Conservation (phyloP, 1,139 yeast species). For the Kodamaea ohmeri region DNA sequence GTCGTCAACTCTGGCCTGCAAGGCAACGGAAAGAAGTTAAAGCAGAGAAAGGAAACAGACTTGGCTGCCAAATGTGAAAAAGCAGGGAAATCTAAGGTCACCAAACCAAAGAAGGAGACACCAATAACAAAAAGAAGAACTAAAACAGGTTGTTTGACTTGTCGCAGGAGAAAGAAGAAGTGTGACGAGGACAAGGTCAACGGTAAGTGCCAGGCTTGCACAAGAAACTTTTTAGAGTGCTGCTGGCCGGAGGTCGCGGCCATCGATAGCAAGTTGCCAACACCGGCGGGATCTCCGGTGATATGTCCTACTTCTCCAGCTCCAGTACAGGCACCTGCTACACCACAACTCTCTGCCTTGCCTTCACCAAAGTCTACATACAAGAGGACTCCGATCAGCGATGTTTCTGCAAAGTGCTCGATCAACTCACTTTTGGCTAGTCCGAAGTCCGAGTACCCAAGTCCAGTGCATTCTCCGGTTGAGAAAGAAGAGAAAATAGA, state of each 20-base stretch:
- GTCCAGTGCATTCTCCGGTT: conserved; percentile 23
- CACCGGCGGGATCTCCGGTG: conserved; percentile 10
- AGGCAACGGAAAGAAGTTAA: conserved; percentile 14
- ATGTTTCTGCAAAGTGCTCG: conserved; percentile 15
- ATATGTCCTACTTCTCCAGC: conserved; percentile 11
- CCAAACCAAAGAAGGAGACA: conserved; percentile 10
- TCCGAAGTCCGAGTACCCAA: conserved; percentile 17
- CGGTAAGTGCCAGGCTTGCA: conserved; percentile 49
- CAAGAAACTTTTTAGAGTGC: conserved; percentile 47
- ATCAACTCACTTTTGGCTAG: conserved; percentile 17
- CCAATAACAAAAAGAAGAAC: conserved; percentile 46
- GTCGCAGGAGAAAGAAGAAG: conserved; percentile 66
- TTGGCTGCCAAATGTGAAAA: conserved; percentile 1
- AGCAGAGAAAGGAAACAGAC: conserved; percentile 10
- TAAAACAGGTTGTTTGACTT: conserved; percentile 73
- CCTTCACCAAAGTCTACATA: conserved; percentile 8
- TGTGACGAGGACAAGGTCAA: conserved; percentile 60
- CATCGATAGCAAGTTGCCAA: conserved; percentile 9
- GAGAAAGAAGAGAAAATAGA: conserved; percentile 4
- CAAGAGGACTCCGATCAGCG: conserved; percentile 10
- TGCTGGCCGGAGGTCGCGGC: conserved; percentile 22
- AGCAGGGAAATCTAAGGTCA: conserved; percentile 10
- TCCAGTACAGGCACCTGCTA: conserved; percentile 2
- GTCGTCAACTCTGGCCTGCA: conserved; percentile 22
- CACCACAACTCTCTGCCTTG: conserved; percentile 3